Evolutionary conservation across 768 basidiomycete genomes (phyloP).

Genomic region (Suillus alpinus): DNA sequence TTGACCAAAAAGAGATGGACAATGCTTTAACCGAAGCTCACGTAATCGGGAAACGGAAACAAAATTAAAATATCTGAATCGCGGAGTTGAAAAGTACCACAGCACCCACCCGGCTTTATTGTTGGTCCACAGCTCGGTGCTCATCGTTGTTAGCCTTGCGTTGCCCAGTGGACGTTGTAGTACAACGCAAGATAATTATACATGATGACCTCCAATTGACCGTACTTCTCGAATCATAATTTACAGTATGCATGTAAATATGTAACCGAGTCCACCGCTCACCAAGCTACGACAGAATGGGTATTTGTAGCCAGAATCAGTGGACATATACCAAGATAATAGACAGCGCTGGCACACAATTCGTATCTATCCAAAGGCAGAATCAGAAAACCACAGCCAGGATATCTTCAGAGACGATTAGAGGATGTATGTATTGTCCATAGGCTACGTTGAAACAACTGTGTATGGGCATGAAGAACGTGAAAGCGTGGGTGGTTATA

Average conservation of each 20-base stretch:
- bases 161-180: neutral
- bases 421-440: constrained; percentile 14
- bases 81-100: constrained; percentile 9
- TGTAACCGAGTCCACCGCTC: neutral
- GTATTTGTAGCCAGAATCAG: neutral
- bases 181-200: neutral
- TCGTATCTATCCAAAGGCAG: neutral
- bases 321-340: neutral
- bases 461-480: constrained; percentile 6
- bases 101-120: neutral
- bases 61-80: constrained; percentile 1
- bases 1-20: constrained; percentile 9
- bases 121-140: neutral
- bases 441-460: constrained; percentile 13
- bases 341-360: neutral
- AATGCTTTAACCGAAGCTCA: constrained; percentile 7
- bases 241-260: neutral
- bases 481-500: constrained; percentile 6
- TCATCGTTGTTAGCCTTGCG: neutral
- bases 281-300: neutral
- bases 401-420: constrained; percentile 5
- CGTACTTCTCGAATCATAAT: neutral
- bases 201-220: neutral
- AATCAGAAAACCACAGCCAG: neutral
- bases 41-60: constrained; percentile 9